phyloP scores from a whole-genome alignment of 306 rosid species.

The Phaseolus lunatus region DNA sequence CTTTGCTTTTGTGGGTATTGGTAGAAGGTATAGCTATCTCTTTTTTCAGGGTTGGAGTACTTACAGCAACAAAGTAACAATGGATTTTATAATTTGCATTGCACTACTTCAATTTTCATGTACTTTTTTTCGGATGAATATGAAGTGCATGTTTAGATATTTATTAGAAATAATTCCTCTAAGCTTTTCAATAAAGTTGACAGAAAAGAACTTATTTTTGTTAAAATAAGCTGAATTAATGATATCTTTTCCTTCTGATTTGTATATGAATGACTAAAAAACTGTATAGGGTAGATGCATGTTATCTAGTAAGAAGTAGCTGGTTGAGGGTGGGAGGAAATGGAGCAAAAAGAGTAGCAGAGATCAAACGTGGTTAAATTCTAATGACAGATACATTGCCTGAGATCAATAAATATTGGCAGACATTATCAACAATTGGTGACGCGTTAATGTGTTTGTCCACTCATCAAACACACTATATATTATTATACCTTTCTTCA shows the following conservation, averaged over 20 bases:
- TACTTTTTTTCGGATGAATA: too few species aligned
- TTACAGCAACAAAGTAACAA: too few species aligned
- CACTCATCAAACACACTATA: constrained; percentile 9
- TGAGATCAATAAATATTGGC: constrained; percentile 22
- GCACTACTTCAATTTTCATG: too few species aligned
- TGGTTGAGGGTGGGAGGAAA: neutral
- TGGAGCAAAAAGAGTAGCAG: constrained; percentile 1
- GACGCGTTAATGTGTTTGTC: neutral
- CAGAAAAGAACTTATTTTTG: too few species aligned
- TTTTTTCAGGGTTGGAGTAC: too few species aligned
- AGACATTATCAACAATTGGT: constrained; percentile 26
- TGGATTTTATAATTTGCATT: too few species aligned
- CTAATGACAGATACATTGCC: constrained; percentile 13
- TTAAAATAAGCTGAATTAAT: too few species aligned
- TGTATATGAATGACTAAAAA: neutral
- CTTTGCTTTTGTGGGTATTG: too few species aligned
- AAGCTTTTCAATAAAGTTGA: too few species aligned
- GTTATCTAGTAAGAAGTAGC: constrained; percentile 4
- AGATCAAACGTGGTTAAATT: neutral
- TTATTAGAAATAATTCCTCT: too few species aligned
- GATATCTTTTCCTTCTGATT: constrained; percentile 51
- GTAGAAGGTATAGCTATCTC: too few species aligned
- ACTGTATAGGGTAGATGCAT: neutral
- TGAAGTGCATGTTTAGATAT: too few species aligned
- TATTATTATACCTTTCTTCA: constrained; percentile 4